Percentiles rank a stretch among this genome's conserved stretches.
phyloP scores from a whole-genome alignment of 2,329 filamentous ascomycete genomes.

The Diplodia sapinea region DNA sequence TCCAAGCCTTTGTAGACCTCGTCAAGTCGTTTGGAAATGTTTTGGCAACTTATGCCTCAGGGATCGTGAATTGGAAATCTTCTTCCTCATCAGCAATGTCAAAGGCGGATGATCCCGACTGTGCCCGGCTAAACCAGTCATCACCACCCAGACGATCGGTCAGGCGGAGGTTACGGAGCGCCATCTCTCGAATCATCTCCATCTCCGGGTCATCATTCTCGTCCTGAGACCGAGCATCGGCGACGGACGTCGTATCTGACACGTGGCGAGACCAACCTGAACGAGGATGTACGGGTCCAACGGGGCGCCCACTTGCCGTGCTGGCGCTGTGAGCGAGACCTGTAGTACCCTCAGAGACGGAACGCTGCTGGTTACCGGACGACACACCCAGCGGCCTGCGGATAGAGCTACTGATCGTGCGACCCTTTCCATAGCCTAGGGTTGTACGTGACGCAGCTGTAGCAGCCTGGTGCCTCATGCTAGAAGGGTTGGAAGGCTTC shows the following conservation, averaged over 20 bases:
- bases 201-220: slow-evolving; percentile 39
- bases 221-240: slow-evolving; percentile 33
- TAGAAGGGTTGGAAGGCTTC: slow-evolving; percentile 49
- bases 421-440: slow-evolving; percentile 82
- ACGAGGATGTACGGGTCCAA: slow-evolving; percentile 32
- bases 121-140: slow-evolving; percentile 26
- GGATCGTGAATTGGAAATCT: slow-evolving; percentile 34
- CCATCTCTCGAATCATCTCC: slow-evolving; percentile 45
- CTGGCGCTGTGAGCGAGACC: slow-evolving; percentile 1
- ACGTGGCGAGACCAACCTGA: slow-evolving; percentile 43
- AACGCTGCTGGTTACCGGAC: slow-evolving; percentile 35
- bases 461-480: slow-evolving; percentile 65
- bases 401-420: slow-evolving; percentile 54
- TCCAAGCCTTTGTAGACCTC: neutral
- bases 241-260: slow-evolving; percentile 41
- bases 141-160: slow-evolving; percentile 5
- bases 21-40: neutral
- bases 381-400: slow-evolving; percentile 40
- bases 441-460: slow-evolving; percentile 77
- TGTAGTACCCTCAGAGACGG: slow-evolving; percentile 29
- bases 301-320: neutral
- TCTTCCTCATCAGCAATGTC: slow-evolving; percentile 38
- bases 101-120: neutral
- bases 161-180: slow-evolving; percentile 16
- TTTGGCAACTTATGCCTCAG: neutral